These are phyloP conservation scores for Aspergillus cejpii DNA, from an alignment of 2,329 filamentous ascomycete species.

Conservation along the genomic window DNA sequence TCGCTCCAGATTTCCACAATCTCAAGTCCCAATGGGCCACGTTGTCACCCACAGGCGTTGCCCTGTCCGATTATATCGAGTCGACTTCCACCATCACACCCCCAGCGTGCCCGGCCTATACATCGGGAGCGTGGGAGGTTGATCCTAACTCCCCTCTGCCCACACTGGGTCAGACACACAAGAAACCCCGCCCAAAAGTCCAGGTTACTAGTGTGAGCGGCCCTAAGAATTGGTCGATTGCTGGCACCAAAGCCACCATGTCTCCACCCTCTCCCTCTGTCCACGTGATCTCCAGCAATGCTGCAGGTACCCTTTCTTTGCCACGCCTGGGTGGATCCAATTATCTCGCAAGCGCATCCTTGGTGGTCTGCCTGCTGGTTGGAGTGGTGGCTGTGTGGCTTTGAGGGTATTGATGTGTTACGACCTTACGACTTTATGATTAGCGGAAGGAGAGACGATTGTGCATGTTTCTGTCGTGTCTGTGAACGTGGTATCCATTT, in stretches of 20 bases:
- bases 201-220: background rate
- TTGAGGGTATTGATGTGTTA: background rate
- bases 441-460: background rate
- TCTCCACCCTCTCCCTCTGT: background rate
- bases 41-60: slow-evolving; percentile 62
- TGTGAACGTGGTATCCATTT: too few relatives aligned
- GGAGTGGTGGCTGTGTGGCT: slow-evolving; percentile 9
- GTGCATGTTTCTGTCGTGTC: background rate
- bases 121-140: slow-evolving; percentile 64
- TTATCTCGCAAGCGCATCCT: background rate
- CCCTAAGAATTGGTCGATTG: background rate
- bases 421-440: background rate
- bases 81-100: slow-evolving; percentile 55
- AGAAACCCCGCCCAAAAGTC: background rate
- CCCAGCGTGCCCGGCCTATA: slow-evolving; percentile 64
- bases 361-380: slow-evolving; percentile 5
- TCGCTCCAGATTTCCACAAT: slow-evolving; percentile 71
- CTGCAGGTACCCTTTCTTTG: slow-evolving; percentile 1
- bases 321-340: background rate
- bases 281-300: background rate
- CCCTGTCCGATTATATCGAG: slow-evolving; percentile 58
- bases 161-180: slow-evolving; percentile 53
- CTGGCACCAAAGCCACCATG: background rate
- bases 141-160: slow-evolving; percentile 64
- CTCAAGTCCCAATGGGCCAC: slow-evolving; percentile 70